Evolutionary conservation across 208 protist species (phyloP).

Genomic region (Tritrichomonas musculus): DNA sequence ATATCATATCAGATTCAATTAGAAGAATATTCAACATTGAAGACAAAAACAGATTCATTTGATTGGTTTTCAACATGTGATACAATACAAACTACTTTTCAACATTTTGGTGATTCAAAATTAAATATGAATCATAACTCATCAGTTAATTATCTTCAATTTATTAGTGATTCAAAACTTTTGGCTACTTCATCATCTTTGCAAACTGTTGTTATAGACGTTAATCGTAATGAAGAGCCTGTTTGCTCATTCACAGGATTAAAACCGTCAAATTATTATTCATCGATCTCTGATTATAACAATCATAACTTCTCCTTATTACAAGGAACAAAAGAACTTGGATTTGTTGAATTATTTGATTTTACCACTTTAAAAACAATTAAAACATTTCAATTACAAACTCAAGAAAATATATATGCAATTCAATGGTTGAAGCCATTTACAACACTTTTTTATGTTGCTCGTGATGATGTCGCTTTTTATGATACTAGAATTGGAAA

Average conservation of each 20-base stretch:
- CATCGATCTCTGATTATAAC: neutral
- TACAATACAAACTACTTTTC: neutral
- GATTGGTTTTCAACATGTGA: neutral
- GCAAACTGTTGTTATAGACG: neutral
- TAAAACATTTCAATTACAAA: neutral
- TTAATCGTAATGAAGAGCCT: neutral
- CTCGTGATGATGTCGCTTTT: neutral
- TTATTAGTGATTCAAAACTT: neutral
- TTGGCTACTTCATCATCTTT: neutral
- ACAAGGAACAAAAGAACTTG: neutral
- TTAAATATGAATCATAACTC: neutral
- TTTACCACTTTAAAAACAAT: neutral
- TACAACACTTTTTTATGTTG: neutral
- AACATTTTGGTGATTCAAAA: neutral
- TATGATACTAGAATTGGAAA: neutral
- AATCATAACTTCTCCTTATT: neutral
- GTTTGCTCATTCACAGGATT: neutral
- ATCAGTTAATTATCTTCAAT: neutral
- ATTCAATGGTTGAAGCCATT: neutral
- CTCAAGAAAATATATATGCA: neutral
- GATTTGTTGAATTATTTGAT: neutral
- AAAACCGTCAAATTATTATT: neutral
- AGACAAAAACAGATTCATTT: neutral
- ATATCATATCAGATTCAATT: neutral
- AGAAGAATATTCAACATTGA: neutral